Conservation (phyloP, 306 rosid species). For the Quercus robur region DNA sequence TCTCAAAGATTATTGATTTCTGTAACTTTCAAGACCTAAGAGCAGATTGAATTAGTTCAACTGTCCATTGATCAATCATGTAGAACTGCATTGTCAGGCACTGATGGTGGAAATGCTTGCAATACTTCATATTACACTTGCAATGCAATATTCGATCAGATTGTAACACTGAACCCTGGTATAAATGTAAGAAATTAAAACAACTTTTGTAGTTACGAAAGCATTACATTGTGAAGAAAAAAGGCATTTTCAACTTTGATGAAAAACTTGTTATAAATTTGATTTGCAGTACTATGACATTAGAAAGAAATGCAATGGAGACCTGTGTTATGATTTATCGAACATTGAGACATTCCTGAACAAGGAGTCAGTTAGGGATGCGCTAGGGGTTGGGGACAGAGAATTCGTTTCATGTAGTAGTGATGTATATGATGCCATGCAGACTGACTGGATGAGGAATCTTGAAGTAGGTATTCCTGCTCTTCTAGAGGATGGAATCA, state of each 20-base stretch:
- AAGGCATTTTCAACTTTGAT: conserved; percentile 9
- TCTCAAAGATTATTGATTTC: not conserved
- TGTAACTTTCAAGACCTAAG: not conserved
- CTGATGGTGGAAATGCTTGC: conserved; percentile 58
- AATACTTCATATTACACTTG: conserved; percentile 33
- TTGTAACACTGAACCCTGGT: conserved; percentile 19
- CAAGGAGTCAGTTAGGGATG: conserved; percentile 53
- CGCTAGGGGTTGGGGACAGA: conserved; percentile 76
- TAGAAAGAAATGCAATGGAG: conserved; percentile 68
- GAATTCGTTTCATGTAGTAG: conserved; percentile 72
- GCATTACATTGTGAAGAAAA: not conserved
- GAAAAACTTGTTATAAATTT: conserved; percentile 6
- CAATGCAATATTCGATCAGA: conserved; percentile 40
- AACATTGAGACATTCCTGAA: conserved; percentile 68
- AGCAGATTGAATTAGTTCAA: not conserved
- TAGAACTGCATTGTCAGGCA: conserved; percentile 41
- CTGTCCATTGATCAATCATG: not conserved
- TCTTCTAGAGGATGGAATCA: conserved; percentile 85
- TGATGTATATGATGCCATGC: conserved; percentile 57
- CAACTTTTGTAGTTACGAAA: not conserved
- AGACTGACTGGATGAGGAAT: conserved; percentile 90
- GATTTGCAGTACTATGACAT: conserved; percentile 78
- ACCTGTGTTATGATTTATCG: conserved; percentile 75
- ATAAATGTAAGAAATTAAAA: conserved; percentile 53
- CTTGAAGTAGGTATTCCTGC: conserved; percentile 88